Conservation (phyloP, 352 stramenopile species). For the Phytopythium oedochilum region DNA sequence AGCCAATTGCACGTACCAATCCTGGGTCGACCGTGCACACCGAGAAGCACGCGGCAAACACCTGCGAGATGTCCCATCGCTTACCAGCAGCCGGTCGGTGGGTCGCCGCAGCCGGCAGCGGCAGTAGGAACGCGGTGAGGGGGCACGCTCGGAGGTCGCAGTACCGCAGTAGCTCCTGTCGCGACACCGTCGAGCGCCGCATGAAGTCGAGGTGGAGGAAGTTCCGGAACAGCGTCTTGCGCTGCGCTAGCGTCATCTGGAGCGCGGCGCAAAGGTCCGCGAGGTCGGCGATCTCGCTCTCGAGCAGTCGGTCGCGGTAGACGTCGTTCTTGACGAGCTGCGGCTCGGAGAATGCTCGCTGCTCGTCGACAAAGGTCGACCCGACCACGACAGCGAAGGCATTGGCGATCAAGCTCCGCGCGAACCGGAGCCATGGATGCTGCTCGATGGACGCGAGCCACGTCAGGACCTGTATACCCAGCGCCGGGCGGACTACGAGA, state of each 20-base stretch:
- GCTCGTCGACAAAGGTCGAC: constrained; percentile 40
- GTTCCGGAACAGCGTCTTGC: constrained; percentile 55
- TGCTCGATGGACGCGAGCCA: constrained; percentile 6
- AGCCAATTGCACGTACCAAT: constrained; percentile 11
- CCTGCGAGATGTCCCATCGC: constrained; percentile 59
- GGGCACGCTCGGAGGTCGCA: constrained; percentile 37
- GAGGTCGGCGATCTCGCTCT: constrained; percentile 50
- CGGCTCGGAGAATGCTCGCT: constrained; percentile 31
- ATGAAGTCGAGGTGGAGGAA: constrained; percentile 61
- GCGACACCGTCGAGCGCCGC: constrained; percentile 42
- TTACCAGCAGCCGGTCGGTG: constrained; percentile 28
- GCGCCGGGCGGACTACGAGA: constrained; percentile 4
- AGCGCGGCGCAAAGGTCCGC: constrained; percentile 52
- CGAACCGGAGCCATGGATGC: constrained; percentile 16
- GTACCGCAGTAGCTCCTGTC: constrained; percentile 50
- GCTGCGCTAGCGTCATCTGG: constrained; percentile 39
- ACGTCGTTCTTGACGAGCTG: constrained; percentile 52
- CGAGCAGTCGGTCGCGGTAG: constrained; percentile 60
- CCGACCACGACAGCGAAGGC: constrained; percentile 35
- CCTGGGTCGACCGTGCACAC: constrained; percentile 40
- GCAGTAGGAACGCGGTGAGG: constrained; percentile 30
- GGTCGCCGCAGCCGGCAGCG: constrained; percentile 15
- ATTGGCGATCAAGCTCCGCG: constrained; percentile 15
- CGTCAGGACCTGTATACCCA: not conserved
- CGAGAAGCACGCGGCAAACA: constrained; percentile 48